Conservation (phyloP, 306 rosid genomes). For the Vigna angularis region DNA sequence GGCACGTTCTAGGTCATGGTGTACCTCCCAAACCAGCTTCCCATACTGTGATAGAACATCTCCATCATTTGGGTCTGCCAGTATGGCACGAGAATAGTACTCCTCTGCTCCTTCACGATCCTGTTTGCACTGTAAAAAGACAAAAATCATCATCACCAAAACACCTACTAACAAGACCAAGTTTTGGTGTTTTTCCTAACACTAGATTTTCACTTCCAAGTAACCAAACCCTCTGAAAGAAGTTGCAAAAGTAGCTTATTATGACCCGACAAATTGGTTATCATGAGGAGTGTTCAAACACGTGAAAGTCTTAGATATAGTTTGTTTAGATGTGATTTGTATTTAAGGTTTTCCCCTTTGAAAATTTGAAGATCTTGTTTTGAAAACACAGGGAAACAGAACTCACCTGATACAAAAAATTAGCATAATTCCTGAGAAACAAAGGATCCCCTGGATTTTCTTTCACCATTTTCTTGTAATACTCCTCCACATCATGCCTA, state of each 20-base stretch:
- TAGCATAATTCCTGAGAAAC: conserved; percentile 87
- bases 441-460: conserved; percentile 83
- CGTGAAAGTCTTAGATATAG: neutral
- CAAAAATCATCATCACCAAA: conserved; percentile 30
- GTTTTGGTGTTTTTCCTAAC: neutral
- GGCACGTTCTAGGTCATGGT: conserved; percentile 75
- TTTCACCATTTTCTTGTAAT: conserved; percentile 73
- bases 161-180: conserved; percentile 15
- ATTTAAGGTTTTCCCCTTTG: neutral
- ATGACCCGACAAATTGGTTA: neutral
- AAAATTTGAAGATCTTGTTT: neutral
- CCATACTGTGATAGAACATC: conserved; percentile 79
- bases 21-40: conserved; percentile 77
- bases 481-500: conserved; percentile 60
- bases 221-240: neutral
- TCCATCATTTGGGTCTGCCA: conserved; percentile 83
- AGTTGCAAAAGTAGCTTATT: neutral
- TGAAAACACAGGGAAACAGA: neutral
- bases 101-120: conserved; percentile 67
- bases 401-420: conserved; percentile 69
- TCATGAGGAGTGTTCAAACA: neutral
- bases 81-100: conserved; percentile 79
- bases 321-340: neutral
- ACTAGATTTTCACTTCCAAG: neutral
- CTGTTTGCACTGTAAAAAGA: conserved; percentile 60